Evolutionary conservation across 768 basidiomycete species (phyloP), one percentile per base, ranked within the genome.

Genomic region (Thelephora aurantiotincta): DNA sequence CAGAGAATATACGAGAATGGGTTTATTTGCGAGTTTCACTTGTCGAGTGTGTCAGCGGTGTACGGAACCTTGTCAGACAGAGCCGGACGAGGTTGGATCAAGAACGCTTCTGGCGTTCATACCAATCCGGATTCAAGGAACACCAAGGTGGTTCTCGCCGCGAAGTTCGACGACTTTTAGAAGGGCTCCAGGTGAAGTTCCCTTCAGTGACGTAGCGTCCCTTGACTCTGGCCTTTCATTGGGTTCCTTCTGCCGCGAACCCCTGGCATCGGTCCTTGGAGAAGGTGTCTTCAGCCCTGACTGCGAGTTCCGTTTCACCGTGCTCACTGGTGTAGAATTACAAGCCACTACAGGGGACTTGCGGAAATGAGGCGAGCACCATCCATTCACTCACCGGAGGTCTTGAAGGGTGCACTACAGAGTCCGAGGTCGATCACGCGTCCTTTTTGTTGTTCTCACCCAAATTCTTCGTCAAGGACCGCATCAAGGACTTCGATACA

Each of bases 341-440:
- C 19, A 1, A 35, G 22, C 51, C 6, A n/a, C 35, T 45, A 5
- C 37, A 78, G 78, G 78, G n/a, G 76, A 80, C 1, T 68, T 74
- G 60, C 84, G 82, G 82, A 84, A 78, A 77, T 80, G 54, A 37
- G 61, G 51, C 19, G 35, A 36, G 41, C 38, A 5, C 16, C 44
- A 16, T 23, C 12, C 1, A 36, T 6, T 22, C n/a, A 12, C 22
- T 26, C 13, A n/a, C 6, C 30, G 2, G 18, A 50, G 14, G n/a
- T 26, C 33, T 7, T 42, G 0, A 45, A 77, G 80, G 55, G 72
- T 80, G 54, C 80, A 83, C 57, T 74, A n/a, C n/a, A n/a, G n/a
- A n/a, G n/a, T n/a, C n/a, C n/a, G n/a, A n/a, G 81, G 9, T 55
- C 68, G 3, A 79, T 85, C 66, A 77, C 79, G 0, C 73, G 82